Conservation (phyloP, 495 filamentous ascomycete genomes). For the Lichenothelia convexa region DNA sequence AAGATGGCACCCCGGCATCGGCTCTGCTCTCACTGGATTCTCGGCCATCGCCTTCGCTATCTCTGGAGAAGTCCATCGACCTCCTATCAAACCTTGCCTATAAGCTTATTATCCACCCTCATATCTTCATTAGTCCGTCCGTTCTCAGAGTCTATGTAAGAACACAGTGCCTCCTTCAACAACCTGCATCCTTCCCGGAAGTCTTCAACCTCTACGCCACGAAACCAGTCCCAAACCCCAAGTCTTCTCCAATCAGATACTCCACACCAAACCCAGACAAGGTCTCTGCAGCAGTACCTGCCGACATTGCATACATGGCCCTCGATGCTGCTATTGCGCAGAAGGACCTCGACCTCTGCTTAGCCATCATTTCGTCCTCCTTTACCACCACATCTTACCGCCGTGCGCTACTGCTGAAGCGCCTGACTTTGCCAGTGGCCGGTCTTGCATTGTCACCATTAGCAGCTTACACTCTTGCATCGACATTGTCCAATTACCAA, state of each 20-base stretch:
- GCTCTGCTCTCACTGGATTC: conserved; percentile 18
- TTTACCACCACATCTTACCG: conserved; percentile 57
- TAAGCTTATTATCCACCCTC: conserved; percentile 48
- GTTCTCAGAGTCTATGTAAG: conserved; percentile 51
- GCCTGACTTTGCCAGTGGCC: conserved; percentile 30
- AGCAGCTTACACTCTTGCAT: conserved; percentile 50
- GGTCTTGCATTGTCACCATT: conserved; percentile 41
- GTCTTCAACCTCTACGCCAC: conserved; percentile 66
- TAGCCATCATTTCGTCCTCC: conserved; percentile 63
- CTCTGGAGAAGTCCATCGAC: conserved; percentile 18
- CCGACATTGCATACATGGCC: conserved; percentile 45
- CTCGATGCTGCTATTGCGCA: conserved; percentile 57
- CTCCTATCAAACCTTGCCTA: conserved; percentile 37
- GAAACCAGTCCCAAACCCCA: conserved; percentile 55
- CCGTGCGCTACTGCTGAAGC: conserved; percentile 41
- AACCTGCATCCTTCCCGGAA: conserved; percentile 54
- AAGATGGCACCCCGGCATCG: conserved; percentile 19
- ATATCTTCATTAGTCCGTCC: conserved; percentile 61
- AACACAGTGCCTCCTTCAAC: conserved; percentile 50
- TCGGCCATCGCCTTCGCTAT: conserved; percentile 5
- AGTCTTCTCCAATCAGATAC: conserved; percentile 39
- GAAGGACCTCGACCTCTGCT: conserved; percentile 53
- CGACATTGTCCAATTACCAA: conserved; percentile 39
- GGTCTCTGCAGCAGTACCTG: conserved; percentile 50
- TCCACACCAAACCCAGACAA: conserved; percentile 34